Evolutionary conservation across 306 rosid species (phyloP).

Genomic region (Delonix regia): DNA sequence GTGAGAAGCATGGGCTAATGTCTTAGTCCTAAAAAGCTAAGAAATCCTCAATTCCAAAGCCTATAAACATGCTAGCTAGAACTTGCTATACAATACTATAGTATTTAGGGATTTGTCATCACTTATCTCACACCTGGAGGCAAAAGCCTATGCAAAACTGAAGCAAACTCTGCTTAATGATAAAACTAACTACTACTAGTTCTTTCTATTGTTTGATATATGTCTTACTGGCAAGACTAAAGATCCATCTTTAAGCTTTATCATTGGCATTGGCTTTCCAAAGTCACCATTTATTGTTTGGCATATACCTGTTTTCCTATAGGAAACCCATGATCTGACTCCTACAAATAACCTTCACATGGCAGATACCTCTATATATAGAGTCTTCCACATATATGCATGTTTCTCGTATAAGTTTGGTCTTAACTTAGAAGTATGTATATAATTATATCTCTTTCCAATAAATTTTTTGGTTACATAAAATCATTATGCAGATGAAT

Average conservation of each 20-base stretch:
- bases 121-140: conserved; percentile 5
- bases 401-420: too few species aligned
- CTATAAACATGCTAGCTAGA: not conserved
- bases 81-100: conserved; percentile 3
- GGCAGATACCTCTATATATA: too few species aligned
- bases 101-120: not conserved
- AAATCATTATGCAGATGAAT: not conserved
- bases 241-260: not conserved
- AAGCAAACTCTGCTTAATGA: not conserved
- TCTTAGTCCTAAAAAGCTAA: conserved; percentile 2
- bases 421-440: too few species aligned
- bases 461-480: not conserved
- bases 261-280: not conserved
- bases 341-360: too few species aligned
- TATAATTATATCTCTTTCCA: not conserved
- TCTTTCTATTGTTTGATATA: not conserved
- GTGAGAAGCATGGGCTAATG: not conserved
- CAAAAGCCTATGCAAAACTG: conserved; percentile 1
- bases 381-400: not conserved
- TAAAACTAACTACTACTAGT: not conserved
- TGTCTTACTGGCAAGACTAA: not conserved
- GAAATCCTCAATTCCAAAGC: conserved; percentile 17
- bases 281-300: not conserved
- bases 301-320: not conserved
- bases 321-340: not conserved